Evolutionary conservation across 129 eudicot genomes (phyloP).

Genomic region (Saposhnikovia divaricata): DNA sequence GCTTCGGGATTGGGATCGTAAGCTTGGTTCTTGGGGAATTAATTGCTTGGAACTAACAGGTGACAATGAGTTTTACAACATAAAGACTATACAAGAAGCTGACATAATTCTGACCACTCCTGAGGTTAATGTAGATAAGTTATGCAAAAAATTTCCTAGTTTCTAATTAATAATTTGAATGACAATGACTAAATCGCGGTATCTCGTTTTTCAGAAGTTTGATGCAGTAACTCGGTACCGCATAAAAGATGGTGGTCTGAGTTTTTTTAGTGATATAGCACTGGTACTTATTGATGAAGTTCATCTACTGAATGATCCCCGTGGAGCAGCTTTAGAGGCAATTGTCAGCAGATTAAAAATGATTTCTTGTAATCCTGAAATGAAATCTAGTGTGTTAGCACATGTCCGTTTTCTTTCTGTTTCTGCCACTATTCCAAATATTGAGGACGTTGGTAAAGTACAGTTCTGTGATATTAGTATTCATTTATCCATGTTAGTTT

Average conservation of each 20-base stretch:
- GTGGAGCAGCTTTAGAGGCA: constrained; percentile 98
- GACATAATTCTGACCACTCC: constrained; percentile 96
- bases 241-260: constrained; percentile 85
- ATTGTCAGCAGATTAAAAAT: constrained; percentile 93
- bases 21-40: constrained; percentile 76
- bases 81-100: constrained; percentile 79
- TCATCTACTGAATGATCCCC: constrained; percentile 92
- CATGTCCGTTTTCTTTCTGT: constrained; percentile 81
- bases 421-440: constrained; percentile 63
- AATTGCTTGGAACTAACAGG: constrained; percentile 95
- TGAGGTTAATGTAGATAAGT: constrained; percentile 45
- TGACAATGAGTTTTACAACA: constrained; percentile 74
- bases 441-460: constrained; percentile 7
- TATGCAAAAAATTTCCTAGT: constrained; percentile 5
- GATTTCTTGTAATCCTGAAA: constrained; percentile 67
- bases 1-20: constrained; percentile 83
- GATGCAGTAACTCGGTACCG: constrained; percentile 95
- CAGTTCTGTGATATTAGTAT: neutral
- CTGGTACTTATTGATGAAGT: constrained; percentile 97
- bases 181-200: constrained; percentile 13
- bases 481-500: neutral
- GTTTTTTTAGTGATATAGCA: constrained; percentile 94
- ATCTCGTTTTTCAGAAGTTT: constrained; percentile 56
- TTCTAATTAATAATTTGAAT: constrained; percentile 9
- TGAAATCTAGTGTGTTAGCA: constrained; percentile 62